Evolutionary conservation across 352 stramenopile genomes (phyloP).

Genomic region (Phytophthora podocarpi): DNA sequence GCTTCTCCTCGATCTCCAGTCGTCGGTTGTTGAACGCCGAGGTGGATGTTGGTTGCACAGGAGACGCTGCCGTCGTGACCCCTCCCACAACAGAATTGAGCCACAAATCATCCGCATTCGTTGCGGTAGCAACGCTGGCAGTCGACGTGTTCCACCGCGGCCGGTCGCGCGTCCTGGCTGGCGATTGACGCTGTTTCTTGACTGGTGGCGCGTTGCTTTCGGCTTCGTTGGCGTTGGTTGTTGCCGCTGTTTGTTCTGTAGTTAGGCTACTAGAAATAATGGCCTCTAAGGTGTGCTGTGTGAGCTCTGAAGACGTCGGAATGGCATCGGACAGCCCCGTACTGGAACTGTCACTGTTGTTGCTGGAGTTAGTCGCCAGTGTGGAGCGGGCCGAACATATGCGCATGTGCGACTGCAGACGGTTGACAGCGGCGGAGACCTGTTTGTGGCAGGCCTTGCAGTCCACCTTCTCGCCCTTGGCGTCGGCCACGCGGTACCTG

Average conservation of each 20-base stretch:
- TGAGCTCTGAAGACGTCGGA: slow-evolving; percentile 9
- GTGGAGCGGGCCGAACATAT: slow-evolving; percentile 47
- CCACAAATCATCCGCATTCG: slow-evolving; percentile 35
- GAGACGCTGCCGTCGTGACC: background rate
- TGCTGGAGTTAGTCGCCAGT: slow-evolving; percentile 1
- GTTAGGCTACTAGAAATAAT: background rate
- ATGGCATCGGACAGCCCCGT: slow-evolving; percentile 1
- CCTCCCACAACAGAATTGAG: slow-evolving; percentile 1
- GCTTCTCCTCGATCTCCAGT: slow-evolving; percentile 68
- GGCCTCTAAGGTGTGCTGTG: slow-evolving; percentile 6
- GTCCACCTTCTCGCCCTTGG: slow-evolving; percentile 68
- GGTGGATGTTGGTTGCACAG: background rate
- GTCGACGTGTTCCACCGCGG: background rate
- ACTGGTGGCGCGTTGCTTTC: slow-evolving; percentile 9
- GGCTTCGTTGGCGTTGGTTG: background rate
- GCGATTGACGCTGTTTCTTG: slow-evolving; percentile 35
- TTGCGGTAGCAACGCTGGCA: background rate
- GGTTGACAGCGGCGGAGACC: slow-evolving; percentile 63
- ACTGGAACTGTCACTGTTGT: background rate
- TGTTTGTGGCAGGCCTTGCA: slow-evolving; percentile 70
- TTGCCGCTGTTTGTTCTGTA: background rate
- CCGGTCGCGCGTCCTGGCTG: background rate
- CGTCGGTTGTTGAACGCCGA: slow-evolving; percentile 38
- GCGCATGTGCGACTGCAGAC: slow-evolving; percentile 69
- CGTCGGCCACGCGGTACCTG: slow-evolving; percentile 56